Conservation (phyloP, 495 filamentous ascomycete genomes). For the Hypoxylon trugodes region DNA sequence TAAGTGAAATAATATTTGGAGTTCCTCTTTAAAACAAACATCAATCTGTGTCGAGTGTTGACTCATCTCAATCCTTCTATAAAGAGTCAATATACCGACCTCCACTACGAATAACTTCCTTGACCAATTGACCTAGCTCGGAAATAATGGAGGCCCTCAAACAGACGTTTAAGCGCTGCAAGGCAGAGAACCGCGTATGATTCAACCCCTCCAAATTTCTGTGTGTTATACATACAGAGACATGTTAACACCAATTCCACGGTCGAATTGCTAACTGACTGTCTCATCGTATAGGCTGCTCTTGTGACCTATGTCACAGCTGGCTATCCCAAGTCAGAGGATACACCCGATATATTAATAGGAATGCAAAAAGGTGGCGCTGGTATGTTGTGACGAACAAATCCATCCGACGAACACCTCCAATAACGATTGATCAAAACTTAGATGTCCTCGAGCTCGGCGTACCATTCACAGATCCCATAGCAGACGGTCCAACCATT, state of each 20-base stretch:
- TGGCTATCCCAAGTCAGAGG: conserved; percentile 84
- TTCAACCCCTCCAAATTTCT: too few relatives aligned
- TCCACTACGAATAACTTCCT: background rate
- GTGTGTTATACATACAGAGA: background rate
- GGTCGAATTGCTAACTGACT: background rate
- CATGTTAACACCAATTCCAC: background rate
- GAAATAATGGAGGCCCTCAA: conserved; percentile 77
- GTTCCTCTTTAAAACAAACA: conserved; percentile 1
- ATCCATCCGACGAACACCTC: background rate
- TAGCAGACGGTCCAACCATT: conserved; percentile 94
- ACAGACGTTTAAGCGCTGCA: conserved; percentile 87
- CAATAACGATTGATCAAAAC: background rate
- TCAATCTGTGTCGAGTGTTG: conserved; percentile 14
- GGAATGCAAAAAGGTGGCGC: conserved; percentile 93
- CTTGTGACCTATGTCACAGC: conserved; percentile 97
- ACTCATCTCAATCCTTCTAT: conserved; percentile 6
- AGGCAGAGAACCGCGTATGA: conserved; percentile 72
- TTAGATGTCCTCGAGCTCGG: conserved; percentile 85
- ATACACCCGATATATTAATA: conserved; percentile 83
- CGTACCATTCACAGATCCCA: conserved; percentile 96
- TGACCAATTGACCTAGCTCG: conserved; percentile 10
- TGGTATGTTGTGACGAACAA: conserved; percentile 61
- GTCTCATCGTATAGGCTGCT: conserved; percentile 62
- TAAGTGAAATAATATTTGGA: too few relatives aligned
- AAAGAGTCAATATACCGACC: background rate